Percentiles rank a stretch among this genome's conserved stretches.
Conservation (phyloP, 345 rosid species). For the Syzygium aromaticum region DNA sequence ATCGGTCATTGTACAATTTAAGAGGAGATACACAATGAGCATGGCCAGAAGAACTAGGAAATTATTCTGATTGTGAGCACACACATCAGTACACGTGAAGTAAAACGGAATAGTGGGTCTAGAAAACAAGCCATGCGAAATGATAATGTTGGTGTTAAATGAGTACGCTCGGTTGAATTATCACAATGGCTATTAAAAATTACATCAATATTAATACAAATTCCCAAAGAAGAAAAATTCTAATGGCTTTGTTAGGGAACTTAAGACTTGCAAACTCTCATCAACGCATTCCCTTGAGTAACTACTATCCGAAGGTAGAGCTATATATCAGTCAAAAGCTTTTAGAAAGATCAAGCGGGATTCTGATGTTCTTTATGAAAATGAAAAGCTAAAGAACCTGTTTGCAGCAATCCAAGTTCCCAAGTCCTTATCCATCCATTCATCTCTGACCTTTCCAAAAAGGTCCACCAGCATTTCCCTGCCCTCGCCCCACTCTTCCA, state of each 20-base stretch:
- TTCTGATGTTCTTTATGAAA: neutral
- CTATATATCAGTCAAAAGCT: neutral
- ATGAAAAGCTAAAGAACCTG: constrained; percentile 31
- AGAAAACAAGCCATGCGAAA: neutral
- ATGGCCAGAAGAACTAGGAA: neutral
- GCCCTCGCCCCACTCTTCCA: constrained; percentile 82
- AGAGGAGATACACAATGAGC: neutral
- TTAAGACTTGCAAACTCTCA: neutral
- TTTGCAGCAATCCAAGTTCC: constrained; percentile 90
- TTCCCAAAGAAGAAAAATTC: neutral
- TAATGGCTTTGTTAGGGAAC: neutral
- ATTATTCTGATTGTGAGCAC: neutral
- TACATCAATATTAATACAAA: neutral
- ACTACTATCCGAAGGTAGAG: neutral
- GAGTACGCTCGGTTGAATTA: neutral
- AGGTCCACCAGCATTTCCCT: constrained; percentile 57
- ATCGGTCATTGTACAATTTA: neutral
- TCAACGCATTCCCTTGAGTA: neutral
- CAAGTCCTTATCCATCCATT: constrained; percentile 76
- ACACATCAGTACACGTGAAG: neutral
- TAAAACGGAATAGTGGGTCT: neutral
- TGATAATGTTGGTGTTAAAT: neutral
- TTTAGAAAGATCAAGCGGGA: neutral
- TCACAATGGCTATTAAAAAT: neutral
- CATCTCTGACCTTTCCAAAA: constrained; percentile 85